These are phyloP conservation scores for Cladorrhinum sp. DNA, from an alignment of 2,329 filamentous ascomycete genomes.

Conservation along the genomic window DNA sequence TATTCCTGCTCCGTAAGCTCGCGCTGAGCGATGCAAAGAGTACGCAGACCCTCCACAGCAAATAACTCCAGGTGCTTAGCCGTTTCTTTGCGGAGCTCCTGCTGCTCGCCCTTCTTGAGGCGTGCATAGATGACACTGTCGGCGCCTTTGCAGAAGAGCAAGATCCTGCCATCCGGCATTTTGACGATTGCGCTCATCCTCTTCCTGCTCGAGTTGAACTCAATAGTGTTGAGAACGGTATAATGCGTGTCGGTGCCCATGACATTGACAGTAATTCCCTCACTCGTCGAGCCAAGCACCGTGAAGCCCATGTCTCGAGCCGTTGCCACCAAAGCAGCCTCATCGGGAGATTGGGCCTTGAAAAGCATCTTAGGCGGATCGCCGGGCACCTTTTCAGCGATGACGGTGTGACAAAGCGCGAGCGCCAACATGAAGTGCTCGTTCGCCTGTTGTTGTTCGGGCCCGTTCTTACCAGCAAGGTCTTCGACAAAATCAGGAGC, in stretches of 20 bases:
- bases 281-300: constrained; percentile 73
- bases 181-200: constrained; percentile 96
- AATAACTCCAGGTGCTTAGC: constrained; percentile 97
- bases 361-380: constrained; percentile 89
- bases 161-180: constrained; percentile 87
- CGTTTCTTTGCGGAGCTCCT: constrained; percentile 75
- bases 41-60: constrained; percentile 89
- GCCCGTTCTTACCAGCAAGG: constrained; percentile 71
- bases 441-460: constrained; percentile 72
- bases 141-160: constrained; percentile 94
- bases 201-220: constrained; percentile 96
- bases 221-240: constrained; percentile 86
- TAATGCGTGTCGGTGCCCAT: constrained; percentile 84
- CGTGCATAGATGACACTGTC: constrained; percentile 97
- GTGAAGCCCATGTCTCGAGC: constrained; percentile 95
- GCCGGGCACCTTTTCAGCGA: constrained; percentile 85
- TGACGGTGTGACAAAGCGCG: constrained; percentile 94
- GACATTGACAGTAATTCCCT: constrained; percentile 81
- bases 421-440: constrained; percentile 92
- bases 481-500: constrained; percentile 87
- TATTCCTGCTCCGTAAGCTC: constrained; percentile 82
- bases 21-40: constrained; percentile 86
- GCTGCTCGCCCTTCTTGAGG: constrained; percentile 78
- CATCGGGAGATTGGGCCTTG: constrained; percentile 96
- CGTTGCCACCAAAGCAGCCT: constrained; percentile 89